Evolutionary conservation across 192 early-diverging fungal species (phyloP).

Genomic region (Coemansia sp.): DNA sequence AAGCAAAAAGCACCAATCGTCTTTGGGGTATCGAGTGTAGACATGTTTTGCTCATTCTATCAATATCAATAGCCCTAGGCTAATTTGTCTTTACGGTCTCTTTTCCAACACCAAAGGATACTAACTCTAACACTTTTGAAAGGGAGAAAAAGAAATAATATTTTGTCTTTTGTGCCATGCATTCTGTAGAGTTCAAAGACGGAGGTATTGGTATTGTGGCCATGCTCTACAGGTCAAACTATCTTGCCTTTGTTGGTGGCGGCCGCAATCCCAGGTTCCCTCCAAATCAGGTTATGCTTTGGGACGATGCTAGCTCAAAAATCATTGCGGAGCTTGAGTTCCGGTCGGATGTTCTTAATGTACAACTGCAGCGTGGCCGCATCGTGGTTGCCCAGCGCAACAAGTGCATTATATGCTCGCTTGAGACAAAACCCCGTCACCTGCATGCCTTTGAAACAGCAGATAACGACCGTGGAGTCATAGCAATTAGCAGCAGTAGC

Average conservation of each 20-base stretch:
- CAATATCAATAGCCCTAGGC: not conserved
- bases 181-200: constrained; percentile 68
- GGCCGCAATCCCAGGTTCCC: constrained; percentile 82
- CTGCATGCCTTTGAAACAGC: constrained; percentile 82
- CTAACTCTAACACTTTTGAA: too few relatives aligned
- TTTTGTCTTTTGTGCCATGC: not conserved
- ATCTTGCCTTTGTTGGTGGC: constrained; percentile 82
- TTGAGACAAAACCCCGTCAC: constrained; percentile 67
- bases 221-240: constrained; percentile 86
- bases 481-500: constrained; percentile 67
- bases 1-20: not conserved
- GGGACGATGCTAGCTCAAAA: constrained; percentile 76
- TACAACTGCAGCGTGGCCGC: constrained; percentile 75
- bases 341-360: constrained; percentile 76
- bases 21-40: not conserved
- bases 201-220: constrained; percentile 81
- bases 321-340: constrained; percentile 78
- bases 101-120: too few relatives aligned
- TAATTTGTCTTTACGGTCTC: too few relatives aligned
- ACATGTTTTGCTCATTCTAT: not conserved
- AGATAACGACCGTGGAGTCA: constrained; percentile 73
- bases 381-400: constrained; percentile 75
- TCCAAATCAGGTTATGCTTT: constrained; percentile 86
- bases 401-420: constrained; percentile 81
- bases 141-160: too few relatives aligned